phyloP scores from a whole-genome alignment of 2,329 filamentous ascomycete species.

The Colletotrichum sp. region DNA sequence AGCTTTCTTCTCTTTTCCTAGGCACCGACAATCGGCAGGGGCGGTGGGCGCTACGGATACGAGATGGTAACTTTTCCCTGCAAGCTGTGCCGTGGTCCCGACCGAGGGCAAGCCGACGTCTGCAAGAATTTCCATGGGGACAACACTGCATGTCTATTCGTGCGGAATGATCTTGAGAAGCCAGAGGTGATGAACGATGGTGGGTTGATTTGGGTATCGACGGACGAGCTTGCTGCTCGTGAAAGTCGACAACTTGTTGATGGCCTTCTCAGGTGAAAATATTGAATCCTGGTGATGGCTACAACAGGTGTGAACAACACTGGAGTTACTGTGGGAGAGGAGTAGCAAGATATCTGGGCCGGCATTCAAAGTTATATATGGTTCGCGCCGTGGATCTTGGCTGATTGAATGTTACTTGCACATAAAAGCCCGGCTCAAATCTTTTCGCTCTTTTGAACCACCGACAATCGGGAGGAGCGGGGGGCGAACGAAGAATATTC shows the following conservation, averaged over 20 bases:
- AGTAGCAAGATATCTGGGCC: neutral
- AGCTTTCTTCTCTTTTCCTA: neutral
- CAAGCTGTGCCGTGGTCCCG: too few relatives aligned
- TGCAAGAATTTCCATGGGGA: rapidly evolving
- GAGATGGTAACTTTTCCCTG: neutral
- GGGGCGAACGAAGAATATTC: too few relatives aligned
- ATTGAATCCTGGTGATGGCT: neutral
- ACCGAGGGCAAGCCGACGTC: neutral
- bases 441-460: neutral
- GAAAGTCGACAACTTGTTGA: rapidly evolving
- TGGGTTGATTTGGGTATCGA: rapidly evolving
- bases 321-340: neutral
- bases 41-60: neutral
- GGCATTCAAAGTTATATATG: neutral
- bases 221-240: neutral
- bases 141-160: neutral
- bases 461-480: neutral
- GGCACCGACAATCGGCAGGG: neutral
- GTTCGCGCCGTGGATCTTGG: rapidly evolving
- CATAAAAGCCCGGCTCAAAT: neutral
- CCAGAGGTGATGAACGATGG: neutral
- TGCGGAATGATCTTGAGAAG: rapidly evolving
- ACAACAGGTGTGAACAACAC: neutral
- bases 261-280: neutral
- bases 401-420: neutral